Base-by-base conservation (phyloP, 441 rosid species). In the California macrophylla region DNA sequence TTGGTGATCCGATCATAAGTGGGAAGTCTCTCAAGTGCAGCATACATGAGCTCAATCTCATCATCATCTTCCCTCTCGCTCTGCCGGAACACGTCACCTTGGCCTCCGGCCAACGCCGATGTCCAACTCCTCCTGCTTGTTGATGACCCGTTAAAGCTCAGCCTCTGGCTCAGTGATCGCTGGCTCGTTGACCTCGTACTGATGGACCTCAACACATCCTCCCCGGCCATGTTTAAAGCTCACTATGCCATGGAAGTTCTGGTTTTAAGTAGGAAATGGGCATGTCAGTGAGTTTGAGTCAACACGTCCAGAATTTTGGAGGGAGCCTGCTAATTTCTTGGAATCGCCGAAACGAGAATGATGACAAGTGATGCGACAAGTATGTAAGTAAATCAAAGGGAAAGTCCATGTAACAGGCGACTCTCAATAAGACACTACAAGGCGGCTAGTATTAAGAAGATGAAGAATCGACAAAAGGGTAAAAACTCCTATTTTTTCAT, bases 41-140 rank as follows among this genome's bases (percentile, higher is more conserved):
- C 92, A 88, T 88, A 84, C 71, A 72, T 83, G 32, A 87, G 83
- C 80, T 85, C 88, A 25, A 84, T 87, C 71, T 82, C 90, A 23
- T 87, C 90, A 23, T 87, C 92, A 42, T 84, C 81, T 60, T 81
- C 89, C 70, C 83, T 81, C 34, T 71, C 71, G 24, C 85, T 83
- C 76, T 72, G 75, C 40, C 67, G 71, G 70, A 87, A 83, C 18
- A 75, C 85, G 0, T 83, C 86, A 3, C 79, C 71, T 21, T 77
- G 82, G 16, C 52, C 52, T 25, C 18, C 67, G 32, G 58, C 70
- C 89, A 87, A 82, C 0, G 74, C 76, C 0, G 89, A 83, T n/a
- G 72, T 81, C 87, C 86, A 83, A 26, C 75, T 72, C 52, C 67
- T 74, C 47, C 68, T 65, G 64, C 88, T 85, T 0, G 70, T 85